A percentile compares a stretch with the other conserved stretches of the same genome.
Evolutionary conservation across 352 stramenopile genomes (phyloP).

Genomic region (Thalassiosira ordinaria): DNA sequence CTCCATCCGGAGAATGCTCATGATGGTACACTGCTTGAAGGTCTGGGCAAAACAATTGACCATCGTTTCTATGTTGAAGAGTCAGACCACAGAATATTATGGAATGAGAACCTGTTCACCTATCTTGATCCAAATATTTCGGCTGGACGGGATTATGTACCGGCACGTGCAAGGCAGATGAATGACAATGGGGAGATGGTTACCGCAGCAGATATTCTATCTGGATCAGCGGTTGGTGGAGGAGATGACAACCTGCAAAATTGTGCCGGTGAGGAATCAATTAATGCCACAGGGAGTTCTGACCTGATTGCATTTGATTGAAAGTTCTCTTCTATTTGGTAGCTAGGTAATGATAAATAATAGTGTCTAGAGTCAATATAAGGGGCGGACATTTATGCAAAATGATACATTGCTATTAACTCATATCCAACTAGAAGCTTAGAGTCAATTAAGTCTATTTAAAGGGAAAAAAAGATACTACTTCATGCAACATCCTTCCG

Average conservation of each 20-base stretch:
- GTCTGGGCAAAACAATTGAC: slow-evolving; percentile 67
- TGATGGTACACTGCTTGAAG: slow-evolving; percentile 50
- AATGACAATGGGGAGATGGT: slow-evolving; percentile 47
- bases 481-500: no score
- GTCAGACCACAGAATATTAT: slow-evolving; percentile 73
- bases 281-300: background rate
- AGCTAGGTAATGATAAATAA: no score
- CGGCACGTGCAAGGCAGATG: slow-evolving; percentile 33
- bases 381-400: no score
- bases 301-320: slow-evolving; percentile 30
- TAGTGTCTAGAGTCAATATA: no score
- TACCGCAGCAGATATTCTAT: slow-evolving; percentile 48
- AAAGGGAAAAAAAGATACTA: no score
- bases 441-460: no score
- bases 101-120: slow-evolving; percentile 68
- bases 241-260: background rate
- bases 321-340: no score
- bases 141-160: slow-evolving; percentile 26
- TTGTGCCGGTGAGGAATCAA: background rate
- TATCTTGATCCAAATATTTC: slow-evolving; percentile 31
- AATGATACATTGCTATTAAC: no score
- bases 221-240: slow-evolving; percentile 14
- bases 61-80: slow-evolving; percentile 79
- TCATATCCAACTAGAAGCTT: no score
- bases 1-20: slow-evolving; percentile 68